Evolutionary conservation across 2,329 filamentous ascomycete genomes (phyloP).

Genomic region (Cyphellophora attinorum): DNA sequence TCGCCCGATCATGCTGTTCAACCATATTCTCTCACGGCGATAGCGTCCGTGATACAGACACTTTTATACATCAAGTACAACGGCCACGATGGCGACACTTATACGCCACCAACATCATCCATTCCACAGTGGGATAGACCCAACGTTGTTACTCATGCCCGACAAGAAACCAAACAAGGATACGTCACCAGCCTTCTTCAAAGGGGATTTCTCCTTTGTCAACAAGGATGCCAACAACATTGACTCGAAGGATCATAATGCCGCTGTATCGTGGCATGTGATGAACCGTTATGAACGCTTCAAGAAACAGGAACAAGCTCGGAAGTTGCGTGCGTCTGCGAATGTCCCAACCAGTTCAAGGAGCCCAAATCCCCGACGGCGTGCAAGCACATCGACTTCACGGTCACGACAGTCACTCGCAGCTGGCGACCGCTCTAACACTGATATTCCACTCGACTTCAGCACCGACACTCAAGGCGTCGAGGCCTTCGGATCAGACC

Average conservation of each 20-base stretch:
- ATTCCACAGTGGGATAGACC: slow-evolving; percentile 3
- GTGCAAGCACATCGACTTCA: too few relatives aligned
- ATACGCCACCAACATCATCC: slow-evolving; percentile 5
- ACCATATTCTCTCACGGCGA: too few relatives aligned
- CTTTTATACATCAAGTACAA: too few relatives aligned
- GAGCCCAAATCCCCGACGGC: too few relatives aligned
- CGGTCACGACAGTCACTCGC: too few relatives aligned
- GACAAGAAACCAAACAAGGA: slow-evolving; percentile 11
- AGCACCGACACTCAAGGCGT: too few relatives aligned
- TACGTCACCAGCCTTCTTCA: slow-evolving; percentile 13
- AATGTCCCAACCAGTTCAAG: too few relatives aligned
- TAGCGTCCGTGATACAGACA: too few relatives aligned
- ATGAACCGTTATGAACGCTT: slow-evolving; percentile 19
- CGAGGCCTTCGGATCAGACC: too few relatives aligned
- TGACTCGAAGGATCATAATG: slow-evolving; percentile 18
- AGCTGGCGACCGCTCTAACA: too few relatives aligned
- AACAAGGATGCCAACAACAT: slow-evolving; percentile 20
- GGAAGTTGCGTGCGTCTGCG: slow-evolving; percentile 12
- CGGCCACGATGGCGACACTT: slow-evolving; percentile 8
- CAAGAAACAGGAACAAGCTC: slow-evolving; percentile 18
- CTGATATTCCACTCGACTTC: too few relatives aligned
- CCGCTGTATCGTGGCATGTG: slow-evolving; percentile 17
- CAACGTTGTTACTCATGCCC: slow-evolving; percentile 8
- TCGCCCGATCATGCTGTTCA: too few relatives aligned
- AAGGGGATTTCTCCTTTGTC: slow-evolving; percentile 18